Evolutionary conservation across 2,329 filamentous ascomycete species (phyloP).

Genomic region (Fusarium pseudograminearum): DNA sequence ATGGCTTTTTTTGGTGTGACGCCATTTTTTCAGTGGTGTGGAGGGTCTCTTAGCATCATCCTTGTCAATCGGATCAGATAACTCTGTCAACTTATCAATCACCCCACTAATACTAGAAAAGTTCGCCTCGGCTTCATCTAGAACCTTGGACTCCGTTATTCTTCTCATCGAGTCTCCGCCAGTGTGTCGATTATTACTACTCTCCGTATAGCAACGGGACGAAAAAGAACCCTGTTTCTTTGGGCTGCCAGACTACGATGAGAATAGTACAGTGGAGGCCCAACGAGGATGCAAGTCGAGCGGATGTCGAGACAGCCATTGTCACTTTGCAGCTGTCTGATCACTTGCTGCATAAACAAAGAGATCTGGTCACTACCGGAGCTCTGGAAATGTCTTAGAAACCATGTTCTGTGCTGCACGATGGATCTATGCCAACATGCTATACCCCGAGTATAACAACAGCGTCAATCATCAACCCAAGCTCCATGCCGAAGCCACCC

Average conservation of each 20-base stretch:
- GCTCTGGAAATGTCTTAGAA: not conserved
- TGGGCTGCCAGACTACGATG: not conserved
- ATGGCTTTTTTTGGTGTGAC: constrained; percentile 28
- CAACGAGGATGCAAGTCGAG: constrained; percentile 19
- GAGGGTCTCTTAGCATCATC: constrained; percentile 11
- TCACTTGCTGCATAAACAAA: constrained; percentile 4
- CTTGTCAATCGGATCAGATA: constrained; percentile 42
- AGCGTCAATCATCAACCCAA: constrained; percentile 8
- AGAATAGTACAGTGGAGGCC: constrained; percentile 9
- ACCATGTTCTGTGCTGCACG: not conserved
- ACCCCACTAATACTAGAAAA: constrained; percentile 36
- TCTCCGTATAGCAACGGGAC: constrained; percentile 16
- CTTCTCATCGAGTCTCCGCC: constrained; percentile 17
- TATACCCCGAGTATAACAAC: not conserved
- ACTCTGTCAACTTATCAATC: constrained; percentile 38
- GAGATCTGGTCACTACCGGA: constrained; percentile 7
- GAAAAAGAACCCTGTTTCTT: constrained; percentile 15
- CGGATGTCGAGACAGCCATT: not conserved
- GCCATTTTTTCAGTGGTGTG: constrained; percentile 21
- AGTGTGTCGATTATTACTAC: constrained; percentile 30
- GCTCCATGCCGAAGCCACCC: constrained; percentile 9
- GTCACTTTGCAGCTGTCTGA: not conserved
- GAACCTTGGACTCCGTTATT: constrained; percentile 1
- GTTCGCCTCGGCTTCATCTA: constrained; percentile 6
- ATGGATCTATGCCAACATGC: not conserved